phyloP scores from a whole-genome alignment of 306 rosid genomes.

The Notholithocarpus densiflorus region DNA sequence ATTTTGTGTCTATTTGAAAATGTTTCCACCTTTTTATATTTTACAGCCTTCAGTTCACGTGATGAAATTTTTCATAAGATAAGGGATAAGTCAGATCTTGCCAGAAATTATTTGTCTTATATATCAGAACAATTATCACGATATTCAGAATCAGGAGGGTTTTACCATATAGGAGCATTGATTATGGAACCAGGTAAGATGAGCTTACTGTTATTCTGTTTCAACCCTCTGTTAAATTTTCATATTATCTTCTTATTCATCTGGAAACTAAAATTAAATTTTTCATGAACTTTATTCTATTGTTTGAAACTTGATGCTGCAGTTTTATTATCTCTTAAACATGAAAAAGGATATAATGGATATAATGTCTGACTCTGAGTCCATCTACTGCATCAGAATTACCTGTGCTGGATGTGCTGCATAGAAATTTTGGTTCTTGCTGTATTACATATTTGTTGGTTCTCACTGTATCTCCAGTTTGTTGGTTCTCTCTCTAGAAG shows the following conservation, averaged over 20 bases:
- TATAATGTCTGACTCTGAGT: slow-evolving; percentile 3
- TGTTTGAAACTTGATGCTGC: not conserved
- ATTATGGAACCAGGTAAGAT: slow-evolving; percentile 91
- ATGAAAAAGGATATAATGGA: not conserved
- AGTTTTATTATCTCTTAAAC: not conserved
- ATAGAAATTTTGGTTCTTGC: slow-evolving; percentile 18
- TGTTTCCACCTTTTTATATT: not conserved
- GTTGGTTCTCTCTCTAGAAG: slow-evolving; percentile 9
- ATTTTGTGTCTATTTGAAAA: slow-evolving; percentile 22
- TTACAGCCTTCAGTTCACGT: slow-evolving; percentile 66
- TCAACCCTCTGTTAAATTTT: not conserved
- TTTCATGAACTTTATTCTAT: not conserved
- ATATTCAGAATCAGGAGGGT: slow-evolving; percentile 43
- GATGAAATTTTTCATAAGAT: slow-evolving; percentile 58
- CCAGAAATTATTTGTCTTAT: slow-evolving; percentile 64
- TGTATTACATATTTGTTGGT: not conserved
- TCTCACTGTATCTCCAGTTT: slow-evolving; percentile 8
- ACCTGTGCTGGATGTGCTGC: not conserved
- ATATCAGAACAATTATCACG: slow-evolving; percentile 53
- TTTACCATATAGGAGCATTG: slow-evolving; percentile 56
- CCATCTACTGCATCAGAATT: slow-evolving; percentile 5
- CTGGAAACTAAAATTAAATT: not conserved
- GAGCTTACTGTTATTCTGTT: slow-evolving; percentile 11
- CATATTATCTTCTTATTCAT: slow-evolving; percentile 15
- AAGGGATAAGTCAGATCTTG: slow-evolving; percentile 75